phyloP scores from a whole-genome alignment of 371 early-diverging fungal species.

The Haplosporangium sp. region DNA sequence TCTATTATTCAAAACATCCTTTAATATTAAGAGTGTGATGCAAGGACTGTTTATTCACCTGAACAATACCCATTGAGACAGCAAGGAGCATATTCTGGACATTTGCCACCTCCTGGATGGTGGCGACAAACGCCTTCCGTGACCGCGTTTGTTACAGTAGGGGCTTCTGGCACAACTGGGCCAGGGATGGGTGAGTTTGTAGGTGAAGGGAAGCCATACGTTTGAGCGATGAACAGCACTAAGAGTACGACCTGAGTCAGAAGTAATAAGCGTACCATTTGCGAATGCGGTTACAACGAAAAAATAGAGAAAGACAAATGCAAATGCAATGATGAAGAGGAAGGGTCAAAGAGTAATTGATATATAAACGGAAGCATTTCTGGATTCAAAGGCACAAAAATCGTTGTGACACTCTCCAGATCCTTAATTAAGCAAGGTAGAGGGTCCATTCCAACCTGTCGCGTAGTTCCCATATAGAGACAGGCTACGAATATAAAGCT shows the following conservation, averaged over 20 bases:
- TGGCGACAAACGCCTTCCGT: conserved; percentile 16
- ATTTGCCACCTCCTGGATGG: conserved; percentile 44
- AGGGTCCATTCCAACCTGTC: conserved; percentile 13
- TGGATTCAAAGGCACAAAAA: neutral
- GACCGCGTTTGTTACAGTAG: neutral
- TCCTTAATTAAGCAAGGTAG: conserved; percentile 1
- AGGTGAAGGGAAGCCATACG: neutral
- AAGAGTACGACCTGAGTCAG: neutral
- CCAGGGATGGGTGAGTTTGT: conserved; percentile 1
- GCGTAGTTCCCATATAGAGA: neutral
- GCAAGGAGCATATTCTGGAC: conserved; percentile 48
- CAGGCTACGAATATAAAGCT: neutral
- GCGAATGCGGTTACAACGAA: neutral
- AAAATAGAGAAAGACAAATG: neutral
- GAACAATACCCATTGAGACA: conserved; percentile 47
- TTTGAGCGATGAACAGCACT: neutral
- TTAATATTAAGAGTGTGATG: neutral
- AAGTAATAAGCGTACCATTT: conserved; percentile 7
- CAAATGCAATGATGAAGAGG: neutral
- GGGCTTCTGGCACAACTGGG: neutral
- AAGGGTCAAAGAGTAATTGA: neutral
- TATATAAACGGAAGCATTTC: neutral
- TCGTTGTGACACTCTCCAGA: neutral
- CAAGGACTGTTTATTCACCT: conserved; percentile 8
- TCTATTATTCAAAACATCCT: neutral